Base-by-base conservation (phyloP, 2,329 filamentous ascomycete species). In the Chaetomium sp. region DNA sequence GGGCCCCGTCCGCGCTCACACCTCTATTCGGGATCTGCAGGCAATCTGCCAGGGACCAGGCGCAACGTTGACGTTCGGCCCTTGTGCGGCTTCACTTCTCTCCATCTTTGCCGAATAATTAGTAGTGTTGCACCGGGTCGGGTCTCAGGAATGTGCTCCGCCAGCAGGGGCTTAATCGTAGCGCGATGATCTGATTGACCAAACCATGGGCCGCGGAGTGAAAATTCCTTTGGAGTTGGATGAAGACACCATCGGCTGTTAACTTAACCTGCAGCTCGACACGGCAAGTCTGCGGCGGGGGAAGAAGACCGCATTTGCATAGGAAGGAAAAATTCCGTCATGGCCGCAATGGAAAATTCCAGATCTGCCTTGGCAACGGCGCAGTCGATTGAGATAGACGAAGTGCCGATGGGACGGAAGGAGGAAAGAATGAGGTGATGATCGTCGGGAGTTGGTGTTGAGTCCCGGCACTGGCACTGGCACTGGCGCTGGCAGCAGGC, bases 31-130 rank as follows among this genome's bases (percentile, higher is more conserved):
- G 53, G 33, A 35, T 21, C 35, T 65, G 64, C 57, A 61, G 47
- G 56, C 49, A 64, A 63, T 67, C 21, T 66, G 63, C 25, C 63
- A 63, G 60, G 54, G 50, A 12, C 38, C 38, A 68, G 60, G 47
- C 60, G 47, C 47, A 35, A 54, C 47, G 31, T 38, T 53, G 58
- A n/a, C 13, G 54, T 33, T 31, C 51, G 50, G 42, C 42, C 23
- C 51, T 56, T 49, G 47, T 50, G 61, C 35, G 29, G 53, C 64
- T 57, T 57, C 53, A 57, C 38, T 42, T 31, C 23, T 1, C 16
- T 16, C 23, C 19, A 49, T 35, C 21, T 54, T 13, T 50, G 42
- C 45, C 21, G 59, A 53, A 45, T 19, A 23, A 12, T 58, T 19
- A 23, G 19, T 58, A 33, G 42, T 38, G 55, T 59, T n/a, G 54